phyloP scores from a whole-genome alignment of 331 rosid genomes.

The Rhamnella rubrinervis region DNA sequence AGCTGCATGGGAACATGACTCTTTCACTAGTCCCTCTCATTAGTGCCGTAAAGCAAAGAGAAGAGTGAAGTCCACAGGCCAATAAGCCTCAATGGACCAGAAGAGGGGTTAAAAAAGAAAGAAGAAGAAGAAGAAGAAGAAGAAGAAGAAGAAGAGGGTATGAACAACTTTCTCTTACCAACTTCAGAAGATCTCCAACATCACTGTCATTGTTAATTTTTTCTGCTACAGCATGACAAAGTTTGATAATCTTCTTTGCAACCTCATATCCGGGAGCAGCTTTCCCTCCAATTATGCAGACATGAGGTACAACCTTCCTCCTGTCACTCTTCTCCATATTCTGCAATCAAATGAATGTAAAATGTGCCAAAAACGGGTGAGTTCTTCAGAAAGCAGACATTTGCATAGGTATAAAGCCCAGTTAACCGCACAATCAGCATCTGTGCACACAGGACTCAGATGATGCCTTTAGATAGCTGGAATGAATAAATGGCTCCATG shows the following conservation, averaged over 20 bases:
- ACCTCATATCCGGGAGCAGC: slow-evolving; percentile 79
- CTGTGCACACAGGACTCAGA: too few species aligned
- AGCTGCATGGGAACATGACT: slow-evolving; percentile 1
- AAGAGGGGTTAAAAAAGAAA: too few species aligned
- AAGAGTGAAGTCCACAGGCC: too few species aligned
- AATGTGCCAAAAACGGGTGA: slow-evolving; percentile 12
- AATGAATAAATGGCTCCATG: not conserved
- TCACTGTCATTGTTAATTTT: slow-evolving; percentile 58
- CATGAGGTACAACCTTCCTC: slow-evolving; percentile 69
- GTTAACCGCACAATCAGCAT: not conserved
- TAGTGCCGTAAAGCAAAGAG: slow-evolving; percentile 3
- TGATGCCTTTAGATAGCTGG: not conserved
- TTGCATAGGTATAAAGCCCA: not conserved
- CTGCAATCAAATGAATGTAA: slow-evolving; percentile 33
- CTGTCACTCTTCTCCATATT: slow-evolving; percentile 56
- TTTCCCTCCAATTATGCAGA: slow-evolving; percentile 81
- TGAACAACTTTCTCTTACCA: slow-evolving; percentile 33
- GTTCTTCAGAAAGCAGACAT: not conserved
- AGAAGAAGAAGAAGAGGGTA: not conserved
- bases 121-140: not conserved
- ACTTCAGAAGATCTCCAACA: slow-evolving; percentile 65
- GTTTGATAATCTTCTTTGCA: slow-evolving; percentile 74
- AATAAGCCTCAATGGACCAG: too few species aligned
- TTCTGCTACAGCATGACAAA: slow-evolving; percentile 68
- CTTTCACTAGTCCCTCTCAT: slow-evolving; percentile 1